Conservation (phyloP, 2,329 filamentous ascomycete genomes). For the Trichoderma sp. region DNA sequence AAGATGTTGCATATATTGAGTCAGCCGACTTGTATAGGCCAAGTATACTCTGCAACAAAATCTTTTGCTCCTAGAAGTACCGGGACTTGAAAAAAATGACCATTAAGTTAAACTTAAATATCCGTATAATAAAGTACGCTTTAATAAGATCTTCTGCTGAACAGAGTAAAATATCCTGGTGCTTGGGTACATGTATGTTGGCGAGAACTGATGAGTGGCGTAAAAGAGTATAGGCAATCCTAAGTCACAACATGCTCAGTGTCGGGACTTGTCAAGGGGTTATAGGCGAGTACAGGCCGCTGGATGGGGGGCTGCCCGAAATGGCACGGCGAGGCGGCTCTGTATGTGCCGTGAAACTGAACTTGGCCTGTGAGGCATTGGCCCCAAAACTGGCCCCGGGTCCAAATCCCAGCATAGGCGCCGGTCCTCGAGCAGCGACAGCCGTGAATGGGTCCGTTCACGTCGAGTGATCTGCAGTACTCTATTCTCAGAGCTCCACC, state of each 20-base stretch:
- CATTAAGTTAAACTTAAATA: neutral
- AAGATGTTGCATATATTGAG: neutral
- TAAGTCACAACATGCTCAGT: neutral
- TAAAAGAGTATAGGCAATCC: neutral
- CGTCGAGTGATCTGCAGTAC: slow-evolving; percentile 27
- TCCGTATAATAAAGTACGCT: neutral
- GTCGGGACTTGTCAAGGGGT: neutral
- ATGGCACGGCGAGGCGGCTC: neutral
- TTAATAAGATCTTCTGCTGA: neutral
- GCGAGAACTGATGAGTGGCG: neutral
- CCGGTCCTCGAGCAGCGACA: slow-evolving; percentile 27
- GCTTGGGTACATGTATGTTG: neutral
- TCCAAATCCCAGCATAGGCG: neutral
- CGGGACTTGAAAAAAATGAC: neutral
- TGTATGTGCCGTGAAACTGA: slow-evolving; percentile 10
- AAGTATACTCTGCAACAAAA: too few species aligned
- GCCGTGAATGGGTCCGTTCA: slow-evolving; percentile 22
- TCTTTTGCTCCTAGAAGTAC: neutral
- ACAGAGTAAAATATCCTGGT: neutral
- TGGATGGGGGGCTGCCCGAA: neutral
- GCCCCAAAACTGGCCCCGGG: slow-evolving; percentile 10
- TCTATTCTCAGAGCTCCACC: slow-evolving; percentile 13
- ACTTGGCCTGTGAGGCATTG: slow-evolving; percentile 3
- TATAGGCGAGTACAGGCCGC: neutral
- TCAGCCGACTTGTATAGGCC: neutral